A percentile compares a stretch with the other conserved stretches of the same genome.
phyloP scores from a whole-genome alignment of 2,329 filamentous ascomycete genomes.

The Colletotrichum lindemuthianum region DNA sequence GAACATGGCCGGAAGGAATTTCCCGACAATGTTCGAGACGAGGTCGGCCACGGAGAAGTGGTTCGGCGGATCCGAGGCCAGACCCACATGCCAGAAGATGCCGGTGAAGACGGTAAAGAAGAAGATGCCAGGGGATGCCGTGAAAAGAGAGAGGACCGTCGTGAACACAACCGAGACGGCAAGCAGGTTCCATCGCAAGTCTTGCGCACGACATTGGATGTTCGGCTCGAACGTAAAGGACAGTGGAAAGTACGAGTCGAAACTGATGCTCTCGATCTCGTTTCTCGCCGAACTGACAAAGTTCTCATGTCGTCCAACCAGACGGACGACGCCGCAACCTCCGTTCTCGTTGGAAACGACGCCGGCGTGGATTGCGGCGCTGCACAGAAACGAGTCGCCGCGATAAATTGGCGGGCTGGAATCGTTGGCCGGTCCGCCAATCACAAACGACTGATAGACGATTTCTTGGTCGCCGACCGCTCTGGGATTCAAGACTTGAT shows the following conservation, averaged over 20 bases:
- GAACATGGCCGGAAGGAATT: constrained; percentile 88
- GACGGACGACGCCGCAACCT: constrained; percentile 82
- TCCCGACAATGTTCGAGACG: constrained; percentile 80
- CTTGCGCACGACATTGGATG: constrained; percentile 74
- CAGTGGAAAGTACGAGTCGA: constrained; percentile 90
- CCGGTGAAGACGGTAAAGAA: constrained; percentile 86
- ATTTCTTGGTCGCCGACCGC: constrained; percentile 78
- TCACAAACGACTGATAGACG: constrained; percentile 71
- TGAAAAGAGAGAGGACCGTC: constrained; percentile 81
- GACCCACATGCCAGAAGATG: constrained; percentile 88
- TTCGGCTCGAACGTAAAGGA: constrained; percentile 80
- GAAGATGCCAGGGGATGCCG: constrained; percentile 80
- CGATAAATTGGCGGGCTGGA: constrained; percentile 72
- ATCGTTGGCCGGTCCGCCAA: constrained; percentile 70
- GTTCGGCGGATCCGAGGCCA: constrained; percentile 87
- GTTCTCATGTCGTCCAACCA: constrained; percentile 73
- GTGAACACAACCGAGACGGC: constrained; percentile 85
- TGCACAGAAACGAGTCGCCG: constrained; percentile 89
- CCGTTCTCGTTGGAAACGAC: constrained; percentile 76
- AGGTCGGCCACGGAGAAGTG: constrained; percentile 74
- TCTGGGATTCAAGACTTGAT: constrained; percentile 74
- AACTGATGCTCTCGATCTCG: constrained; percentile 79
- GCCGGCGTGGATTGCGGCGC: constrained; percentile 84
- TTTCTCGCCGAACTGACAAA: constrained; percentile 74
- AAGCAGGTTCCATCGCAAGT: constrained; percentile 86